These are phyloP conservation scores for Hypoxylon sp. DNA, from an alignment of 2,329 filamentous ascomycete species.

Conservation along the genomic window DNA sequence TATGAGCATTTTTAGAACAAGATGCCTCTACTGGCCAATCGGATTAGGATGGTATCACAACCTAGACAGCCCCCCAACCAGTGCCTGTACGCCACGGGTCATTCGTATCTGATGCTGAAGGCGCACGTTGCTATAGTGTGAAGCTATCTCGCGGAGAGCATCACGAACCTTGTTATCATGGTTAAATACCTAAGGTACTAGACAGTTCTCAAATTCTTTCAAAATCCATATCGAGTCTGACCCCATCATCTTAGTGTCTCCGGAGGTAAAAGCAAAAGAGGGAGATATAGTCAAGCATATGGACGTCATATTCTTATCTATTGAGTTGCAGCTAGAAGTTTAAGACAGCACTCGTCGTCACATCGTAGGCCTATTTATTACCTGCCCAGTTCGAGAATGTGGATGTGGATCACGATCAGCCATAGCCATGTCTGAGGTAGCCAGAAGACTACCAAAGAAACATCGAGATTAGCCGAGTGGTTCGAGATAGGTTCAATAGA, in stretches of 20 bases:
- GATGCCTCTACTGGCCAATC: conserved; percentile 4
- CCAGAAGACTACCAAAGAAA: conserved; percentile 1
- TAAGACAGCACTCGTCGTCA: no score
- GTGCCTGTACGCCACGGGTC: no score
- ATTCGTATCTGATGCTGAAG: neutral
- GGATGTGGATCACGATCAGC: neutral
- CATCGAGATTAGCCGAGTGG: conserved; percentile 4
- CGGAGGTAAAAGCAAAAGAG: neutral
- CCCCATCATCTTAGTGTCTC: neutral
- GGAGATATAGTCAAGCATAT: neutral
- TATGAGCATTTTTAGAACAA: neutral
- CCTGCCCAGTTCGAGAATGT: conserved; percentile 26
- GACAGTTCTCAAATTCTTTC: neutral
- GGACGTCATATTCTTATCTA: neutral
- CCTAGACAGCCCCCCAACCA: conserved; percentile 8
- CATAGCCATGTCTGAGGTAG: conserved; percentile 21
- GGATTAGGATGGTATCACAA: neutral
- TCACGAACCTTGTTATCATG: neutral
- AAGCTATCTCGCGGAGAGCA: neutral
- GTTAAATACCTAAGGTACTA: neutral
- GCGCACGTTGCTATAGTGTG: neutral
- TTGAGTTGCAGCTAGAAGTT: conserved; percentile 15
- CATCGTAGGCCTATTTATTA: neutral
- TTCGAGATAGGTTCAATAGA: conserved; percentile 20
- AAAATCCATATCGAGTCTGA: no score